These are phyloP conservation scores for Amylocystis lapponica DNA, from an alignment of 768 basidiomycete genomes.

Conservation along the genomic window DNA sequence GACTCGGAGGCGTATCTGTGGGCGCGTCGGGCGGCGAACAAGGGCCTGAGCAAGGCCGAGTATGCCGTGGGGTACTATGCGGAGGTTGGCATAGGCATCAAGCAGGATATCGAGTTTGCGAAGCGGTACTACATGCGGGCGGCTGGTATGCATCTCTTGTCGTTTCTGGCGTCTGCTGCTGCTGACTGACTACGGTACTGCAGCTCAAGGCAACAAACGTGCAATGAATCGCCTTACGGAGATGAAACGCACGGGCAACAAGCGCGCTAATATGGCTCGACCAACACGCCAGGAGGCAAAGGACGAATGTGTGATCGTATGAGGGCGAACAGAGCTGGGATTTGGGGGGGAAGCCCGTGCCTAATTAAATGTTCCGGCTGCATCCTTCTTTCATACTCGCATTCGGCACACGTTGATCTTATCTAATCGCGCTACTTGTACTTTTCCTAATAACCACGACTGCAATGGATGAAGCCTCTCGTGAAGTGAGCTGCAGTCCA, in stretches of 20 bases:
- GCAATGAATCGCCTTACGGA: constrained; percentile 96
- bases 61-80: constrained; percentile 99
- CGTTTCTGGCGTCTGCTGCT: background rate
- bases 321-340: constrained; percentile 3
- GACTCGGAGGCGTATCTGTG: constrained; percentile 99
- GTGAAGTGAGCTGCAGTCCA: constrained; percentile 9
- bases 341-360: background rate
- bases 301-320: constrained; percentile 87
- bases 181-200: background rate
- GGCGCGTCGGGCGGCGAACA: constrained; percentile 95
- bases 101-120: constrained; percentile 92
- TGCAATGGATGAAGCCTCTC: constrained; percentile 10
- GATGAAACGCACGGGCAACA: constrained; percentile 85
- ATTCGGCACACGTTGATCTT: constrained; percentile 11
- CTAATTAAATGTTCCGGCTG: background rate
- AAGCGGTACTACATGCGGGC: constrained; percentile 99
- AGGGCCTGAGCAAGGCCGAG: constrained; percentile 94
- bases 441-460: constrained; percentile 9
- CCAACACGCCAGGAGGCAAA: constrained; percentile 92
- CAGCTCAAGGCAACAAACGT: constrained; percentile 97
- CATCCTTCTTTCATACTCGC: background rate
- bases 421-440: constrained; percentile 20
- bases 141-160: constrained; percentile 59
- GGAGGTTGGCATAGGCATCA: constrained; percentile 95
- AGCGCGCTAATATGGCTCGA: constrained; percentile 68